Percentiles rank a stretch among this genome's conserved stretches.
Conservation (phyloP, 768 basidiomycete genomes). For the Gyrodon lividus region DNA sequence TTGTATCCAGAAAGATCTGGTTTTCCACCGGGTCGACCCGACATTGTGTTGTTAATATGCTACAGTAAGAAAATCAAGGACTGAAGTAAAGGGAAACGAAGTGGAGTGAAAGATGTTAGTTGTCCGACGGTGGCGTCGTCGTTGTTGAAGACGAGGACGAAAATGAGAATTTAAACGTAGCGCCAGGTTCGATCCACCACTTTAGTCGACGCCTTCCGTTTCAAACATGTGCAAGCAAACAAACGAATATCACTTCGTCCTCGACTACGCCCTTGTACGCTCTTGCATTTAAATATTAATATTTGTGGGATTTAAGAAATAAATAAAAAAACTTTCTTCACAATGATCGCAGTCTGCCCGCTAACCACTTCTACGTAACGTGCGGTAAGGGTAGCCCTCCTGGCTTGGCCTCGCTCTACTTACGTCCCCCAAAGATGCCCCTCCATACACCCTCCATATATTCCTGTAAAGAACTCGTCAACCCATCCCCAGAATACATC, state of each 20-base stretch:
- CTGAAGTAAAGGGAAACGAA: neutral
- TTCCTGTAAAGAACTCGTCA: neutral
- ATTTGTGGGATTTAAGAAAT: no score
- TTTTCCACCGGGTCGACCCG: conserved; percentile 47
- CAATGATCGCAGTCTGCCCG: neutral
- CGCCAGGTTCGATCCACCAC: neutral
- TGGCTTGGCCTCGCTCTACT: neutral
- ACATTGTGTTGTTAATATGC: conserved; percentile 29
- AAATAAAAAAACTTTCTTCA: neutral
- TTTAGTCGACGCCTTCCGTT: conserved; percentile 18
- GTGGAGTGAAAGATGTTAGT: neutral
- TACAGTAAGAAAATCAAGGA: conserved; percentile 3
- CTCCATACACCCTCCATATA: neutral
- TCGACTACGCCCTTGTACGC: no score
- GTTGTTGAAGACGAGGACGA: conserved; percentile 5
- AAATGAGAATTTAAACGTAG: neutral
- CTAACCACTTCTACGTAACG: no score
- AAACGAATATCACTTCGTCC: no score
- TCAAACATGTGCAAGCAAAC: conserved; percentile 22
- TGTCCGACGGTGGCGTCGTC: conserved; percentile 12
- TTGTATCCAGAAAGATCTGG: conserved; percentile 90
- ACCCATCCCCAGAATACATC: conserved; percentile 11
- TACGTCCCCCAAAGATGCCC: neutral
- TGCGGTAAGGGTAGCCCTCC: no score
- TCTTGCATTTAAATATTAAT: no score